Percentiles rank a stretch among this genome's conserved stretches.
Evolutionary conservation across 768 basidiomycete genomes (phyloP).

Genomic region (Pulveroboletus sp.): DNA sequence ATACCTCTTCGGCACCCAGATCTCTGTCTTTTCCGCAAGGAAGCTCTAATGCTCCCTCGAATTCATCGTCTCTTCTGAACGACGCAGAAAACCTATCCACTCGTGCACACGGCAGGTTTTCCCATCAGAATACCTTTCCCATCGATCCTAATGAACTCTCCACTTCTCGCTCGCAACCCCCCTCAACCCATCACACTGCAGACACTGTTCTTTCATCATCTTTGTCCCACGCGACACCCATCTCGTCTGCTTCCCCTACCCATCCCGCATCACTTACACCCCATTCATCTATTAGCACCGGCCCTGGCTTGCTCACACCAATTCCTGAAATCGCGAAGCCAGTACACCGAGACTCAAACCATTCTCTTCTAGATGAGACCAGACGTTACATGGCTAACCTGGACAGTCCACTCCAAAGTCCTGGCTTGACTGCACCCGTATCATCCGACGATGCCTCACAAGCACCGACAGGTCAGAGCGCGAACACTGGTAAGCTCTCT

Average conservation of each 20-base stretch:
- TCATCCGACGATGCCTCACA: neutral
- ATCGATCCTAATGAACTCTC: neutral
- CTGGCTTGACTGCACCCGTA: constrained; percentile 21
- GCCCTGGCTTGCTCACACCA: constrained; percentile 18
- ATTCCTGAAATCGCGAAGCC: constrained; percentile 34
- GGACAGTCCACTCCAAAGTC: constrained; percentile 63
- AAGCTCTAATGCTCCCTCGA: constrained; percentile 7
- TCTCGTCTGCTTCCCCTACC: constrained; percentile 13
- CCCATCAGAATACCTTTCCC: constrained; percentile 6
- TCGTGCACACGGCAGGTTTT: constrained; percentile 7
- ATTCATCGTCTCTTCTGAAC: constrained; percentile 13
- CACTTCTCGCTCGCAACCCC: constrained; percentile 9
- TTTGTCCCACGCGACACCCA: constrained; percentile 3
- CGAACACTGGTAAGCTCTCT: constrained; percentile 1
- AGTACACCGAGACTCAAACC: constrained; percentile 61
- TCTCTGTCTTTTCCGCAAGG: constrained; percentile 19
- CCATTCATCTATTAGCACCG: constrained; percentile 20
- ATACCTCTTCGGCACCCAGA: constrained; percentile 9
- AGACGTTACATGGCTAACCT: constrained; percentile 68
- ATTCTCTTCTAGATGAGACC: constrained; percentile 76
- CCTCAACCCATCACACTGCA: constrained; percentile 16
- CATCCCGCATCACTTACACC: constrained; percentile 16
- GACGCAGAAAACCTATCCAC: constrained; percentile 10
- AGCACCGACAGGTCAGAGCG: neutral
- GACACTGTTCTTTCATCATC: constrained; percentile 15